Evolutionary conservation across 2,329 filamentous ascomycete species (phyloP), one percentile per base, ranked within the genome.

Genomic region (Cylindrodendrum hubeiense): DNA sequence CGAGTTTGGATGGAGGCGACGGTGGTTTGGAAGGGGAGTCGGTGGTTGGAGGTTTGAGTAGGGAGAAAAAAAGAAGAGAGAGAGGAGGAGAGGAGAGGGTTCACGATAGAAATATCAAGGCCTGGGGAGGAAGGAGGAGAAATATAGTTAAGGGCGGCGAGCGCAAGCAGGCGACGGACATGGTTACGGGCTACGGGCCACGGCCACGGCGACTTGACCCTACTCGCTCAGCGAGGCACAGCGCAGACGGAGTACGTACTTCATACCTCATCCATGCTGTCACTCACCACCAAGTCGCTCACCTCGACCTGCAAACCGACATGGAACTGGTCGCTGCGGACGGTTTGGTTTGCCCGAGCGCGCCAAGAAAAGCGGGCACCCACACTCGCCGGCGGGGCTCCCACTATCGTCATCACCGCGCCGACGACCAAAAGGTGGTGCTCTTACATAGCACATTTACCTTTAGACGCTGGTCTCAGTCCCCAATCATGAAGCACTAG

Each of bases 321-420:
- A 61, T 49, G 50, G 43, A 43, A 52, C 63, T 61, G 37, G 49
- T 53, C 47, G 65, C 62, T 58, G 59, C 5, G 34, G 26, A 30
- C 26, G n/a, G 5, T 50, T 21, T 50, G 64, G 65, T 67, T 67
- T 70, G 66, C 46, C 67, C 63, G 67, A 64, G 59, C 64, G 60
- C 71, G 69, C 74, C 69, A 71, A 73, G 71, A 50, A 69, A 67
- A 68, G 74, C 73, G 74, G 74, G 71, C 58, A 67, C 63, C 39
- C 49, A 51, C 65, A 62, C 33, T 71, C 69, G 72, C 75, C 74
- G 74, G 74, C 67, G 73, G 69, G 67, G 60, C 65, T 65, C 30
- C 43, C 46, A 50, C 54, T 67, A 76, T 76, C 74, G 74, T 76
- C 74, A 74, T 76, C 74, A 60, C 68, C 52, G 51, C 67, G 37